These are phyloP conservation scores for Strobilomyces confusus DNA, from an alignment of 768 basidiomycete species.

Conservation along the genomic window DNA sequence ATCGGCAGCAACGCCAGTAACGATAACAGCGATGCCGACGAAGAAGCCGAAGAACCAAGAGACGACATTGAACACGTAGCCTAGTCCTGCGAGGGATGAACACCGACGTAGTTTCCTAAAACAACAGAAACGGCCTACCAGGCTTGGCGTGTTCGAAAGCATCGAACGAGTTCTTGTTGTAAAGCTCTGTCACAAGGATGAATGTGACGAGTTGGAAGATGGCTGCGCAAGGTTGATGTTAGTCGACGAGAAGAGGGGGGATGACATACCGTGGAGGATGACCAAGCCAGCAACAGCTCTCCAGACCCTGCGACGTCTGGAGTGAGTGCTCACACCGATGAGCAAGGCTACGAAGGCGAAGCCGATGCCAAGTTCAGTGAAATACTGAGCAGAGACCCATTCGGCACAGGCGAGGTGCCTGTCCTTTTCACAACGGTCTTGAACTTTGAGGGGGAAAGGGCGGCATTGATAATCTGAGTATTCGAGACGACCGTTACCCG, in stretches of 20 bases:
- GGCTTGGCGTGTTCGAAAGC: conserved; percentile 56
- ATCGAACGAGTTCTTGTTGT: conserved; percentile 41
- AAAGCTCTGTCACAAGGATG: conserved; percentile 58
- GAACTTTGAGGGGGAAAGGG: conserved; percentile 54
- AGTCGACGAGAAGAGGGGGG: neutral
- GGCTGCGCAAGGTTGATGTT: conserved; percentile 34
- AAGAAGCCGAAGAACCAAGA: conserved; percentile 60
- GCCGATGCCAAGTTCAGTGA: conserved; percentile 59
- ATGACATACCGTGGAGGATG: conserved; percentile 49
- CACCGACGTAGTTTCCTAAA: neutral
- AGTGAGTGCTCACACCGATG: conserved; percentile 69
- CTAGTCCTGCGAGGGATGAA: conserved; percentile 43
- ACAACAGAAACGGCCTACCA: conserved; percentile 39
- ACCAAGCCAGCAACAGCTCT: conserved; percentile 64
- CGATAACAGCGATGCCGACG: conserved; percentile 49
- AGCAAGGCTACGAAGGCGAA: conserved; percentile 57
- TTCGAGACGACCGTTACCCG: conserved; percentile 39
- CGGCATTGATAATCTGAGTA: conserved; percentile 62
- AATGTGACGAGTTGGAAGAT: conserved; percentile 59
- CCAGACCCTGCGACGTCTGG: conserved; percentile 73
- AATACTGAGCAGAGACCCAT: conserved; percentile 70
- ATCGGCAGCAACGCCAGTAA: conserved; percentile 55
- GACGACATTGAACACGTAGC: conserved; percentile 54
- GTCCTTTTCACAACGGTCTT: conserved; percentile 46
- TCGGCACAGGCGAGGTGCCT: conserved; percentile 57